Evolutionary conservation across 768 basidiomycete species (phyloP), one percentile per base, ranked within the genome.

Genomic region (Naganishia friedmannii): DNA sequence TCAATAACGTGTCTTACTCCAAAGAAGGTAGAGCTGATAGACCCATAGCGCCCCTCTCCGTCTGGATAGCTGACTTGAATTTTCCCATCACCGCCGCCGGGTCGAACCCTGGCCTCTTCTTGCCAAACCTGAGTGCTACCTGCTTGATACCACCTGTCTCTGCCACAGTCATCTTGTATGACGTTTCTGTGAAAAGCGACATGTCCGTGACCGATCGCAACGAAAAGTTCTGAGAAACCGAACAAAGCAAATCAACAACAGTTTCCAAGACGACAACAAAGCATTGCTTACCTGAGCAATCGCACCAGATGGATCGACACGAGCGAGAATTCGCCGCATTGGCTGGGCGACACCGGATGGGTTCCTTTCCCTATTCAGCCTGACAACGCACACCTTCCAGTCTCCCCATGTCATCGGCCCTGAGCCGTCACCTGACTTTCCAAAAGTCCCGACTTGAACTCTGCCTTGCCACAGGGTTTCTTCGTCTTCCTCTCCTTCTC

Each of bases 401-500:
- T 67, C 70, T 5, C 46, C 46, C 57, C 65, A 71, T 17, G 34
- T 34, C 51, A 34, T 53, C 12, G 53, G 46, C 8, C 65, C 66
- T 23, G 67, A 45, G 9, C 58, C 65, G 23, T 71, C 53, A 7
- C 48, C 19, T 29, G 53, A 66, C n/a, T 45, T 45, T n/a, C 60
- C 60, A 63, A 63, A 63, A 9, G 37, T 63, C 17, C 63, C 63
- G 37, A 71, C 32, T 23, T 55, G 37, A 19, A 51, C 66, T 34
- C 53, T 53, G 56, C 56, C 53, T 37, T 71, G 66, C 66, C 66
- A 71, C 17, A 71, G n/a, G 13, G 70, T 71, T n/a, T 65, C 58
- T 39, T 71, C 70, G 51, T 68, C 66, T 53, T 71, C 70, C 45
- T 71, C 70, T 10, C 70, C 70, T 15, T 42, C 37, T 23, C 70